Evolutionary conservation across 345 rosid genomes (phyloP), one percentile per base, ranked within the genome.

Genomic region (Noccaea bulbosa): DNA sequence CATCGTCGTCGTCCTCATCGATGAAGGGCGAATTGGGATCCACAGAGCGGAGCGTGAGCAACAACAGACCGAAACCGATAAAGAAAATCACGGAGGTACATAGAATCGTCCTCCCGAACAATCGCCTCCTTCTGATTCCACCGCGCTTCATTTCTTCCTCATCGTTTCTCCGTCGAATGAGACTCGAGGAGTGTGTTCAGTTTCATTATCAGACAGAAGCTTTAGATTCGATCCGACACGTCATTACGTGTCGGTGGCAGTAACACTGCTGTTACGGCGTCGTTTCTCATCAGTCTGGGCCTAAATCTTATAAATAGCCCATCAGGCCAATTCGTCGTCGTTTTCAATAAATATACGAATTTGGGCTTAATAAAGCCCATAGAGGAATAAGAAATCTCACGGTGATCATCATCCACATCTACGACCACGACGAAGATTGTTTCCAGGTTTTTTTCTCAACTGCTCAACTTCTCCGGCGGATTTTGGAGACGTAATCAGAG

Each of bases 31-130:
- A 41, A 12, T 63, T 64, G 38, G 80, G 81, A 80, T 90, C 98
- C 32, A 82, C 64, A 12, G 91, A 79, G 49, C 83, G 85, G 41
- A 85, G 73, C 0, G 86, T 77, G 32, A 91, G 84, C 20, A 82
- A 30, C 17, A 91, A 15, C 61, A 89, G 75, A 50, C 91, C 83
- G 44, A 84, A 43, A 22, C 75, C 83, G 41, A 86, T 59, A 47
- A 84, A 81, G 75, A 83, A 84, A 20, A 79, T 32, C 0, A 76
- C 67, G 5, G 81, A 80, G 2, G 72, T 53, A 10, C 84, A 48
- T 4, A 91, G 70, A 20, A 85, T 62, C 39, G 59, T 71, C 59
- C 52, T 83, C 40, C 82, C 52, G 70, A 87, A 79, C 47, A 57
- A 69, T 30, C 86, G 80, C 55, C 79, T 82, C 78, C 86, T 78